Evolutionary conservation across 2,329 filamentous ascomycete genomes (phyloP), one percentile per base, ranked within the genome.

Genomic region (Fusarium irregulare): DNA sequence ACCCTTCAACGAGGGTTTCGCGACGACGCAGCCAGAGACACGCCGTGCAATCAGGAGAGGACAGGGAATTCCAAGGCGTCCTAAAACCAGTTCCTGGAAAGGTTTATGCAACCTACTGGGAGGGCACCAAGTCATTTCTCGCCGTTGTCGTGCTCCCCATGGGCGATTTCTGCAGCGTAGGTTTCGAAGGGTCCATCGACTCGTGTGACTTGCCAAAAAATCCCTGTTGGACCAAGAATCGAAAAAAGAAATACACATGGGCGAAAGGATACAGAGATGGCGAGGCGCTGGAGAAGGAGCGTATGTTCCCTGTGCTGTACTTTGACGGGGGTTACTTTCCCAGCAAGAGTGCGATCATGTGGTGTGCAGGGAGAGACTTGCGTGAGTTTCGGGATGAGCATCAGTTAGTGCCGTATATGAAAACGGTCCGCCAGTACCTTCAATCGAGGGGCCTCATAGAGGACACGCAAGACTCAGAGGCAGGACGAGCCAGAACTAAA

Each of bases 321-420:
- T 74, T 74, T 56, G 68, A 73, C n/a, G 66, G 72, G 4, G 46
- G 45, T 6, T 44, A 56, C 9, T 73, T 73, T 47, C 70, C 71
- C 3, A 34, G 44, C 7, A 66, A 61, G n/a, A 72, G 71, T 44
- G 58, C 68, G 1, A 65, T 73, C 5, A 64, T 65, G 32, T 74
- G 72, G 72, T 53, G 73, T 9, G 51, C 49, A 4, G 71, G 60
- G 2, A 59, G 45, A n/a, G 60, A 73, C 20, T 42, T 73, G n/a
- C 44, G 58, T 11, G 41, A 30, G 6, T 71, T 73, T 9, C 40
- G 40, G 16, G 23, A 23, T 4, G 25, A 58, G 3, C 53, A 42
- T 5, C 11, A 20, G 7, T 47, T 66, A 14, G 42, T 69, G 42
- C 65, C 65, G 6, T 27, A 69, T 9, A 44, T 54, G 6, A 49